Conservation (phyloP, 2,329 filamentous ascomycete genomes). For the Ilyonectria sp. region DNA sequence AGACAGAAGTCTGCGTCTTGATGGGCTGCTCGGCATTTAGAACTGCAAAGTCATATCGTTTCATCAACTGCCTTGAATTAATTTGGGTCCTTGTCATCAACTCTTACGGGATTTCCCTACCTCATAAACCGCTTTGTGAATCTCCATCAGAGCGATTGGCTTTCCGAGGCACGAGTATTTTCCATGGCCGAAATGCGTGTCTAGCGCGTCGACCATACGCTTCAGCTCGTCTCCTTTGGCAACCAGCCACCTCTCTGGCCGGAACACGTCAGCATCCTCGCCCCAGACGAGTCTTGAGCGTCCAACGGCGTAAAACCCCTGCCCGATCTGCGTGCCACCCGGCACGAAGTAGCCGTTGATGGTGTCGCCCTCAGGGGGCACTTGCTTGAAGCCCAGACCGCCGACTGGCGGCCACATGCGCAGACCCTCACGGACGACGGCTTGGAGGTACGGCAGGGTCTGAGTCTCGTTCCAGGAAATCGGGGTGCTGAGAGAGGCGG, state of each 20-base stretch:
- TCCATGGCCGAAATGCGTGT: conserved; percentile 63
- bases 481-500: conserved; percentile 52
- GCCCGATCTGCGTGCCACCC: conserved; percentile 66
- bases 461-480: conserved; percentile 65
- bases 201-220: conserved; percentile 56
- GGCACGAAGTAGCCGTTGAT: conserved; percentile 67
- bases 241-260: conserved; percentile 70
- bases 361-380: conserved; percentile 66
- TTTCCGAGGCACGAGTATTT: conserved; percentile 63
- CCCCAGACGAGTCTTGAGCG: conserved; percentile 65
- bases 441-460: conserved; percentile 68
- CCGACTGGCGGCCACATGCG: conserved; percentile 70
- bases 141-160: conserved; percentile 63
- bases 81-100: background rate
- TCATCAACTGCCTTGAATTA: conserved; percentile 44
- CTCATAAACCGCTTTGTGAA: conserved; percentile 65
- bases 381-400: conserved; percentile 67
- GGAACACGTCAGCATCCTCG: conserved; percentile 64
- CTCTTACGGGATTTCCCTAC: conserved; percentile 48
- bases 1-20: conserved; percentile 52
- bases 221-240: conserved; percentile 49
- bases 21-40: conserved; percentile 53
- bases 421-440: conserved; percentile 70
- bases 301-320: conserved; percentile 70
- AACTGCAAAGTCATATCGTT: conserved; percentile 53